Evolutionary conservation across 2,329 filamentous ascomycete genomes (phyloP), one percentile per base, ranked within the genome.

Genomic region (Xylaria arbuscula): DNA sequence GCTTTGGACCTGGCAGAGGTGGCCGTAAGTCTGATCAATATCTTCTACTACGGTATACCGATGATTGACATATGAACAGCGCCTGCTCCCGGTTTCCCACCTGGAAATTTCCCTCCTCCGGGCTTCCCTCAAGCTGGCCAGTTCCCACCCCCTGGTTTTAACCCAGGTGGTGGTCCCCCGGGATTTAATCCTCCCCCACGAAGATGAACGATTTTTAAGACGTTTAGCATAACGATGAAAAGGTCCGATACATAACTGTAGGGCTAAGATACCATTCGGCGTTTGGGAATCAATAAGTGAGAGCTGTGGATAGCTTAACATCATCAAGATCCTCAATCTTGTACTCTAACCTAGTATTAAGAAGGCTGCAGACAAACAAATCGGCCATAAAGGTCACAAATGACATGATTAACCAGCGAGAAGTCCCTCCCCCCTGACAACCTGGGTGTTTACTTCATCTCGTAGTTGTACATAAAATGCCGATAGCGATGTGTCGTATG

Each of bases 151-250:
- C 83, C 85, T 40, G 85, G 85, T 22, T 87, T 87, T 78, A 83
- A 84, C 72, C 84, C 84, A 15, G 78, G 75, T 64, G 82, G 83
- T 73, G 88, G 88, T 69, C 81, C 81, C 40, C 87, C 90, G 58
- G 92, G 92, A 71, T 95, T 95, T 83, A 91, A 93, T 81, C 90
- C 89, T 69, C 90, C 92, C 67, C 89, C 90, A 62, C 85, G 88
- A 80, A 83, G 86, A 83, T 89, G 83, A 73, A 45, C 24, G n/a
- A 56, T 45, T 47, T 50, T 17, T 64, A n/a, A 48, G 61, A 60
- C 13, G 45, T 42, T 66, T 62, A 62, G 40, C 57, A 68, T 53
- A 59, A 48, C 58, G 47, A 70, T 62, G 61, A 60, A 19, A 40
- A 40, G 55, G 51, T 32, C 67, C 36, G 62, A 50, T 56, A 45